phyloP scores from a whole-genome alignment of 179 eudicot species.

The Beta corolliflora region DNA sequence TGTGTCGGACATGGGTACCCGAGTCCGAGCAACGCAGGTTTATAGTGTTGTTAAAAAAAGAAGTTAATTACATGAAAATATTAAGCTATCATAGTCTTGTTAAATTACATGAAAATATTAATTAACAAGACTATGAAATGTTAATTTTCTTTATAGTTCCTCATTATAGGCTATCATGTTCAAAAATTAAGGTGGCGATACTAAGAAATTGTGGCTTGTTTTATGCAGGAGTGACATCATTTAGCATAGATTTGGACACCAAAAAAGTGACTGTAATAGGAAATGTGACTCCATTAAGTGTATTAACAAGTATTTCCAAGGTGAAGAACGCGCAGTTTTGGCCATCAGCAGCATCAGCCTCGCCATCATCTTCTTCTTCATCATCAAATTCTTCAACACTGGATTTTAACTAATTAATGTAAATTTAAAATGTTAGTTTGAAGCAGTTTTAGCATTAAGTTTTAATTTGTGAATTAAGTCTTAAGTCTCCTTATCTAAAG shows the following conservation, averaged over 20 bases:
- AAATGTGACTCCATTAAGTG: constrained; percentile 61
- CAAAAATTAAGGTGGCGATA: not conserved
- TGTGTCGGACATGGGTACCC: no score
- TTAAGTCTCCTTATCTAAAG: not conserved
- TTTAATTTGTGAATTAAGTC: constrained; percentile 4
- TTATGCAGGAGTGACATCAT: constrained; percentile 53
- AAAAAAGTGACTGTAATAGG: constrained; percentile 43
- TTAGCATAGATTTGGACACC: no score
- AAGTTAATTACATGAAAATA: no score
- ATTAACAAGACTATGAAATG: no score
- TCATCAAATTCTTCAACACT: constrained; percentile 28
- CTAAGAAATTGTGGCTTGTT: not conserved
- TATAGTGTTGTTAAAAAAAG: no score
- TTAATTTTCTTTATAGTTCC: not conserved
- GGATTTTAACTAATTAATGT: constrained; percentile 18
- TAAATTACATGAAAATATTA: no score
- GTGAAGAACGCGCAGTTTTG: constrained; percentile 88
- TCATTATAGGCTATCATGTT: not conserved
- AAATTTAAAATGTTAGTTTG: constrained; percentile 6
- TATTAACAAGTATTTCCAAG: constrained; percentile 72
- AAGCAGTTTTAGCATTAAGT: constrained; percentile 11
- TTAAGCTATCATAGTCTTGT: no score
- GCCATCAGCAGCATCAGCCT: constrained; percentile 58
- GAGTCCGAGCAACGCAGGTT: no score
- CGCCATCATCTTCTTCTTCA: constrained; percentile 36